phyloP scores from a whole-genome alignment of 306 rosid genomes.

The Clitoria ternatea region DNA sequence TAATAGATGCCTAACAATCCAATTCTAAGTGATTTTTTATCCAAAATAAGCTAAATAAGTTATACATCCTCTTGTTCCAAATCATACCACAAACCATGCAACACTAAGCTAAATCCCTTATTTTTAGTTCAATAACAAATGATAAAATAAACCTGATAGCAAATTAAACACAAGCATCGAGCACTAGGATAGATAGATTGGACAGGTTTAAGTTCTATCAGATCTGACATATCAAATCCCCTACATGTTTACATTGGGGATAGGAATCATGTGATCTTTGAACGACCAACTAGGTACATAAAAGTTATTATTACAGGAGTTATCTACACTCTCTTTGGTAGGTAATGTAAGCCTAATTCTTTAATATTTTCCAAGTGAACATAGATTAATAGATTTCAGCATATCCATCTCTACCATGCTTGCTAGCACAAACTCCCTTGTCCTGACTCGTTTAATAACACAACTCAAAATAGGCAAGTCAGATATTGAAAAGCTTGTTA shows the following conservation, averaged over 20 bases:
- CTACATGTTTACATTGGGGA: constrained; percentile 85
- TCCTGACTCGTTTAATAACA: constrained; percentile 67
- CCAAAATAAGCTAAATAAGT: no score
- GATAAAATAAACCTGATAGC: no score
- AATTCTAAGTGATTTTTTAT: no score
- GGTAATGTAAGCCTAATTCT: constrained; percentile 39
- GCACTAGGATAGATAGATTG: no score
- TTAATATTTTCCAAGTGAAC: not conserved
- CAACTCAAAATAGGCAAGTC: constrained; percentile 70
- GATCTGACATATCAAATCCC: no score
- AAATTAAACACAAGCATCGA: no score
- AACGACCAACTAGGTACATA: constrained; percentile 42
- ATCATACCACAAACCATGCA: no score
- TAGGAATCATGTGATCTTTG: constrained; percentile 57
- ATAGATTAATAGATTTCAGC: constrained; percentile 34
- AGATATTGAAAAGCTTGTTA: constrained; percentile 72
- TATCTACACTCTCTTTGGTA: constrained; percentile 45
- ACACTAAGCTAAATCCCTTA: no score
- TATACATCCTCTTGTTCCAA: no score
- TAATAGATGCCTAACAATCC: no score
- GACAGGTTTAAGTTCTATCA: no score
- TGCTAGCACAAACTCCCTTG: constrained; percentile 71
- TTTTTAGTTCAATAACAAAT: no score
- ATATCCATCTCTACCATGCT: constrained; percentile 46
- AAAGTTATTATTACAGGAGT: constrained; percentile 61